Percentiles rank a stretch among this genome's conserved stretches.
These are phyloP conservation scores for Myriosclerotinia duriaeana DNA, from an alignment of 2,329 filamentous ascomycete genomes.

Conservation along the genomic window DNA sequence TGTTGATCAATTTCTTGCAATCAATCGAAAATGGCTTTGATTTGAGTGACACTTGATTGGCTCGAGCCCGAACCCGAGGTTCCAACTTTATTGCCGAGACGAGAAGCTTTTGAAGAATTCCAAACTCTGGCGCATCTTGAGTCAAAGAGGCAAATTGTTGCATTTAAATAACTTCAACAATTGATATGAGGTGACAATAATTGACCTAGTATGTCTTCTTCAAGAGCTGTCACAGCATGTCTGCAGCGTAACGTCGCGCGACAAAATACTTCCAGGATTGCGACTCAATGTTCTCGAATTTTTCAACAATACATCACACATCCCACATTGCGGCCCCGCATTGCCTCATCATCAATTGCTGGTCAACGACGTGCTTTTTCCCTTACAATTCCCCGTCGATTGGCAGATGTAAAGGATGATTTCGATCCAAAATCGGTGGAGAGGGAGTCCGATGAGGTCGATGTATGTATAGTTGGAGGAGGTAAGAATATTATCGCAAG, in stretches of 20 bases:
- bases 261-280: constrained; percentile 27
- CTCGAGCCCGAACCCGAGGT: neutral
- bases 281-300: constrained; percentile 27
- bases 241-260: constrained; percentile 36
- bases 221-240: constrained; percentile 34
- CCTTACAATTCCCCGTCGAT: constrained; percentile 43
- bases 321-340: constrained; percentile 31
- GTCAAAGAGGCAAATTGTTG: constrained; percentile 10
- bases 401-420: constrained; percentile 51
- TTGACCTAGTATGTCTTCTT: constrained; percentile 33
- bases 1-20: neutral
- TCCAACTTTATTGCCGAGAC: constrained; percentile 19
- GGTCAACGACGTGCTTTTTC: constrained; percentile 46
- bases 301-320: constrained; percentile 28
- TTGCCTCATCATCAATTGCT: constrained; percentile 28
- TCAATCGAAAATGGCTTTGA: constrained; percentile 25
- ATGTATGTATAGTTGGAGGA: constrained; percentile 94
- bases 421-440: constrained; percentile 72
- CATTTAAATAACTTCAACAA: constrained; percentile 23
- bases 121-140: neutral
- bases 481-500: constrained; percentile 48
- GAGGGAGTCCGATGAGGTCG: constrained; percentile 87
- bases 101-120: constrained; percentile 22
- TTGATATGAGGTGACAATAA: constrained; percentile 37
- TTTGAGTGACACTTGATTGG: constrained; percentile 26